Conservation (phyloP, 768 basidiomycete species). For the Mycena leptocephala region DNA sequence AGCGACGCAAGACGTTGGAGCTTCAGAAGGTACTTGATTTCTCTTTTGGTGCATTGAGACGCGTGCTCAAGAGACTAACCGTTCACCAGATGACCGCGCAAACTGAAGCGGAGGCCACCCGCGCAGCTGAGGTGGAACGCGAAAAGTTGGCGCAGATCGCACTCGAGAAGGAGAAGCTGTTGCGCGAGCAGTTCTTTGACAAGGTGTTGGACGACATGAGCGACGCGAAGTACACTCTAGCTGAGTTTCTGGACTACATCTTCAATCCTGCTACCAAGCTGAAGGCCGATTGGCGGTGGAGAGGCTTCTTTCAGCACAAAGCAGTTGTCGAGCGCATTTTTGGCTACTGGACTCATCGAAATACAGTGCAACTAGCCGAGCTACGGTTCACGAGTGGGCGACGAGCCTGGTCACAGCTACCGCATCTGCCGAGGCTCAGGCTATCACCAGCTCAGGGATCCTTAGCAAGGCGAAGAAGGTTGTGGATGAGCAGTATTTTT, state of each 20-base stretch:
- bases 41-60: neutral
- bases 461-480: constrained; percentile 22
- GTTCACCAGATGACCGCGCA: neutral
- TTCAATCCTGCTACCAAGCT: constrained; percentile 8
- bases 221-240: neutral
- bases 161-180: neutral
- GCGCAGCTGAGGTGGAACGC: neutral
- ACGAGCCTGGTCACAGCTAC: neutral
- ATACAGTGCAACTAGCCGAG: neutral
- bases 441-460: constrained; percentile 15
- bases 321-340: constrained; percentile 7
- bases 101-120: neutral
- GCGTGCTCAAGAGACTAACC: neutral
- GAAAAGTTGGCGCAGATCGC: neutral
- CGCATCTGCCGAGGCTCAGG: neutral
- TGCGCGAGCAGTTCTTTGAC: neutral
- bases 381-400: neutral
- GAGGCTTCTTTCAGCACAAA: constrained; percentile 25
- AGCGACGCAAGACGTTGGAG: neutral
- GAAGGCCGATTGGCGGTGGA: constrained; percentile 1
- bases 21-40: neutral
- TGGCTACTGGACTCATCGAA: constrained; percentile 25
- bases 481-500: constrained; percentile 30
- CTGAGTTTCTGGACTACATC: constrained; percentile 16
- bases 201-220: neutral